Evolutionary conservation across 2,329 filamentous ascomycete species (phyloP).

Genomic region (Plectosphaerella cucumerina): DNA sequence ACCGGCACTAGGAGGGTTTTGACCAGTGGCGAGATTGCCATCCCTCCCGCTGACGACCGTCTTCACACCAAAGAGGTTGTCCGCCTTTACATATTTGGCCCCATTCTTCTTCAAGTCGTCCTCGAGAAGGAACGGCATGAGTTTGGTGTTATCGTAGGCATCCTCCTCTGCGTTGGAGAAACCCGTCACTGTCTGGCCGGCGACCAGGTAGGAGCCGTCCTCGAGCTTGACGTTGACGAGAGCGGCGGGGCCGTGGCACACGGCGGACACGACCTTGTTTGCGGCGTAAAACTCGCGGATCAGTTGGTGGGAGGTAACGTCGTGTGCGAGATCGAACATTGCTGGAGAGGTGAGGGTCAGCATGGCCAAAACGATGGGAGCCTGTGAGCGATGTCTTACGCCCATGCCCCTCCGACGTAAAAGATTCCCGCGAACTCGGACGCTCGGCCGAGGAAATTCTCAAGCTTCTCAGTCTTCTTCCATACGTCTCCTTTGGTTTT

Average conservation of each 20-base stretch:
- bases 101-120: constrained; percentile 44
- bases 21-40: no score
- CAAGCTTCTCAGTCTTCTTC: constrained; percentile 57
- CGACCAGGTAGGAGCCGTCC: constrained; percentile 48
- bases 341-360: constrained; percentile 18
- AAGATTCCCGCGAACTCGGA: constrained; percentile 59
- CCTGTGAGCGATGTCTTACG: no score
- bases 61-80: neutral
- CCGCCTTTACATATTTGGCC: constrained; percentile 18
- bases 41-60: neutral
- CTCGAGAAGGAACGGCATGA: constrained; percentile 57
- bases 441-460: constrained; percentile 49
- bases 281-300: constrained; percentile 57
- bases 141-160: constrained; percentile 40
- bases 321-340: constrained; percentile 61
- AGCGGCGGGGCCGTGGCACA: constrained; percentile 65
- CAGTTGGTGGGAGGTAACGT: constrained; percentile 51
- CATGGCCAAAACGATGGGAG: no score
- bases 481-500: no score
- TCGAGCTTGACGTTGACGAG: constrained; percentile 51
- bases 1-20: no score
- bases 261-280: constrained; percentile 59
- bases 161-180: constrained; percentile 56
- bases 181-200: constrained; percentile 53
- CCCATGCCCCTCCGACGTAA: constrained; percentile 53